Percentiles rank a stretch among this genome's conserved stretches.
Evolutionary conservation across 2,329 filamentous ascomycete genomes (phyloP).

Genomic region (Macrophomina pseudophaseolina): DNA sequence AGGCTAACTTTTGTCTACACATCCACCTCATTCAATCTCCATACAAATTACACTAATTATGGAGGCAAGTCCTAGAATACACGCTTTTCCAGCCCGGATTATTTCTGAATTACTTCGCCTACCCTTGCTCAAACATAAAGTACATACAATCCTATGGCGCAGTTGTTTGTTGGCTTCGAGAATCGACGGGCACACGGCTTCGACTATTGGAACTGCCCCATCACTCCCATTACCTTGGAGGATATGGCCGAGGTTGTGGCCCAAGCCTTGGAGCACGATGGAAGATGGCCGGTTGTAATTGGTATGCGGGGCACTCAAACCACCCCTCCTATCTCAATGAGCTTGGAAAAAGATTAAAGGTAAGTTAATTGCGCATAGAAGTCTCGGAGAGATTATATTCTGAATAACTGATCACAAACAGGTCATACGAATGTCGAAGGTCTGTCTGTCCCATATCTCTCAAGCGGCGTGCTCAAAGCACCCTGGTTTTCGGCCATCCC

Average conservation of each 20-base stretch:
- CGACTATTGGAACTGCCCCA: neutral
- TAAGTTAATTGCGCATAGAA: no score
- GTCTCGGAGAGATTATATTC: no score
- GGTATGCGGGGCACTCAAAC: neutral
- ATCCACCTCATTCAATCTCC: neutral
- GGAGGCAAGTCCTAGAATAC: neutral
- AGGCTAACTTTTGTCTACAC: neutral
- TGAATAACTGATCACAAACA: accelerated
- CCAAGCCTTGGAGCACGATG: neutral
- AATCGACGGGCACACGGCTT: neutral
- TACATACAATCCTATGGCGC: no score
- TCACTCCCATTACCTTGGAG: neutral
- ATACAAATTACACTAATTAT: no score
- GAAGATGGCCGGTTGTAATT: neutral
- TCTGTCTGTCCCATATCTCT: neutral
- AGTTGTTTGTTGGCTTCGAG: neutral
- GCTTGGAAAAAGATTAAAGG: no score
- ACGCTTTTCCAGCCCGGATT: neutral
- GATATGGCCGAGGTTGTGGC: neutral
- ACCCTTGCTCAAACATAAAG: neutral
- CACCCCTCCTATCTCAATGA: neutral
- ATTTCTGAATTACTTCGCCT: neutral
- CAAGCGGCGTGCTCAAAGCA: neutral
- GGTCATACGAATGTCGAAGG: neutral
- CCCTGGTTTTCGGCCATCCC: neutral